Evolutionary conservation across 306 rosid genomes (phyloP).

Genomic region (Sicyos edulis): DNA sequence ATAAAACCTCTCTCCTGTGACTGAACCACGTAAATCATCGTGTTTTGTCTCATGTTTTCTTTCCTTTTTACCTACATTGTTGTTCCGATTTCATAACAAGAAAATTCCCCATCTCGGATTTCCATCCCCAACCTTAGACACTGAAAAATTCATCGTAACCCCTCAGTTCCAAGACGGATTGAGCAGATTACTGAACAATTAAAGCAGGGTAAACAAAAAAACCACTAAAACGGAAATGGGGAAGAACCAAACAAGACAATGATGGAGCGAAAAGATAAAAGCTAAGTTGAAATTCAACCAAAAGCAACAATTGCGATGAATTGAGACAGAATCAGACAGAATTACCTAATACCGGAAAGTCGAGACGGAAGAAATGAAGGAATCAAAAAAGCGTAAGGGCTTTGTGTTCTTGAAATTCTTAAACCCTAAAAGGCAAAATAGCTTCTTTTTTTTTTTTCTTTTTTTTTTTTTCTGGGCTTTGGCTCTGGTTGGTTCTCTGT

Average conservation of each 20-base stretch:
- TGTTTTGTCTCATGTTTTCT: too few species aligned
- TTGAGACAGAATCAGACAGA: neutral
- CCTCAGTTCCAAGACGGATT: neutral
- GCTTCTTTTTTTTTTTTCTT: too few species aligned
- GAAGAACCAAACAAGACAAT: too few species aligned
- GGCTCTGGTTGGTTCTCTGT: neutral
- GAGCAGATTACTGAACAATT: neutral
- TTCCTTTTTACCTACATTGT: too few species aligned
- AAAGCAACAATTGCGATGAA: neutral
- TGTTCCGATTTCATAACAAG: too few species aligned
- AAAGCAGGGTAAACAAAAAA: neutral
- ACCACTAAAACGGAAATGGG: neutral
- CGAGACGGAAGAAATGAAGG: neutral
- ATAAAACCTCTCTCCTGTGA: too few species aligned
- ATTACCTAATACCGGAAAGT: slow-evolving; percentile 4
- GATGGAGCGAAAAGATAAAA: neutral
- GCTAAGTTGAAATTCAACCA: neutral
- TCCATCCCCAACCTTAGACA: neutral
- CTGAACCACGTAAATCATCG: too few species aligned
- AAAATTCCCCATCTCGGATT: too few species aligned
- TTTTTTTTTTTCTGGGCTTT: neutral
- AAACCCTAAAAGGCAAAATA: neutral
- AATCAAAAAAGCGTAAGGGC: neutral
- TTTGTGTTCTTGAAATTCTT: neutral
- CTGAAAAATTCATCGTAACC: neutral